These are phyloP conservation scores for Chrysanthemum seticuspe DNA, from an alignment of 129 eudicot species.

Conservation along the genomic window DNA sequence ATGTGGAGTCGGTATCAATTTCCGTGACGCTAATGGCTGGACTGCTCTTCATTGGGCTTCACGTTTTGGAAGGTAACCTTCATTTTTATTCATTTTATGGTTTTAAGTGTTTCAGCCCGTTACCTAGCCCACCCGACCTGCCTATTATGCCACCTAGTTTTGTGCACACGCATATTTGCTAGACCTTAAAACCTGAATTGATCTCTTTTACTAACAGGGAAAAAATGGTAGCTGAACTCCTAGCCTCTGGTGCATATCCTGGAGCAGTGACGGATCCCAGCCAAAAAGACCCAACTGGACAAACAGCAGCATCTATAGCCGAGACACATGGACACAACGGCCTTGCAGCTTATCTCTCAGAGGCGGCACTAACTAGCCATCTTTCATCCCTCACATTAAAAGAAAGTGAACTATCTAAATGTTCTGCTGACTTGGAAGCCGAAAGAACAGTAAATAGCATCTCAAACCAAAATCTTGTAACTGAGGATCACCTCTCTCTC, in stretches of 20 bases:
- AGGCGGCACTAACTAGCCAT: constrained; percentile 77
- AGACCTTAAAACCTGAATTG: neutral
- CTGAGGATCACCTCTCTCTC: constrained; percentile 54
- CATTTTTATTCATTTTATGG: too few relatives aligned
- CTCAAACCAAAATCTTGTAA: constrained; percentile 30
- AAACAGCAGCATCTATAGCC: constrained; percentile 87
- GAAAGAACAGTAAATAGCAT: constrained; percentile 66
- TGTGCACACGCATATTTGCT: too few relatives aligned
- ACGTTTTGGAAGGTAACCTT: constrained; percentile 88
- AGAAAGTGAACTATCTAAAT: constrained; percentile 74
- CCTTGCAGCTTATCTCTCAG: constrained; percentile 95
- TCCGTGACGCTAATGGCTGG: constrained; percentile 86
- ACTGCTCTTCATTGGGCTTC: constrained; percentile 99
- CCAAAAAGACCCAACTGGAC: constrained; percentile 71
- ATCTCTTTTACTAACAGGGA: constrained; percentile 52
- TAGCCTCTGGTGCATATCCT: constrained; percentile 93
- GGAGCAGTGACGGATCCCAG: constrained; percentile 95
- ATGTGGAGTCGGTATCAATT: constrained; percentile 70
- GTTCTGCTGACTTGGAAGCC: constrained; percentile 75
- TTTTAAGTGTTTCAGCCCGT: too few relatives aligned
- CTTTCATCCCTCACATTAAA: constrained; percentile 68
- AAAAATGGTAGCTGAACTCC: constrained; percentile 87
- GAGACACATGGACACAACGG: constrained; percentile 68
- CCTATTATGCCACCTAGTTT: too few relatives aligned
- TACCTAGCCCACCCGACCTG: too few relatives aligned